Evolutionary conservation across 495 filamentous ascomycete species (phyloP).

Genomic region (Gamarada debralockiae): DNA sequence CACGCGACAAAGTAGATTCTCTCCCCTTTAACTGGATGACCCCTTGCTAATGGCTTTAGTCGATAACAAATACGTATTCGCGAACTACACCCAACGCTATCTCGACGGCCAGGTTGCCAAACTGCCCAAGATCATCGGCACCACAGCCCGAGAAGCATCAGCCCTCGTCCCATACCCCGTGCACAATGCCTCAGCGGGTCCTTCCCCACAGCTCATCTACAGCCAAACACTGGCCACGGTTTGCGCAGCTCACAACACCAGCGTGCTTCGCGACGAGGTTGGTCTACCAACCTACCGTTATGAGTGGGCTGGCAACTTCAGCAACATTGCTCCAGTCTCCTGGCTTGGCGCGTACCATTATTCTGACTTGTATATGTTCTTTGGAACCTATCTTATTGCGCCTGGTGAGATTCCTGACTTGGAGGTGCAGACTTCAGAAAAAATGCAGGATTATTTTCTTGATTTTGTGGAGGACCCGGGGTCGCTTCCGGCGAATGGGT

Average conservation of each 20-base stretch:
- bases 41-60: background rate
- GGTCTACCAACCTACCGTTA: conserved; percentile 43
- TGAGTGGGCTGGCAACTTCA: conserved; percentile 43
- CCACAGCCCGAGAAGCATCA: conserved; percentile 36
- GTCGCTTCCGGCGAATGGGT: background rate
- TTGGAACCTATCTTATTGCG: background rate
- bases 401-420: background rate
- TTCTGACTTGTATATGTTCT: background rate
- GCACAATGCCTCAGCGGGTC: background rate
- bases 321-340: conserved; percentile 34
- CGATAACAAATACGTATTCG: conserved; percentile 41
- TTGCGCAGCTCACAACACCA: background rate
- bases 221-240: background rate
- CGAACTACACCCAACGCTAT: conserved; percentile 33
- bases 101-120: conserved; percentile 28
- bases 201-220: background rate
- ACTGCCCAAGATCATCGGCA: conserved; percentile 37
- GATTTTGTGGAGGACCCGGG: background rate
- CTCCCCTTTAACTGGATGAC: background rate
- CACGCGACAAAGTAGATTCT: background rate
- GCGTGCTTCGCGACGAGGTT: background rate
- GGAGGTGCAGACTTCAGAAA: background rate
- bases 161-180: background rate
- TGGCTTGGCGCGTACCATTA: conserved; percentile 50
- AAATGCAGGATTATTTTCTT: background rate